phyloP scores from a whole-genome alignment of 331 rosid species.

The Saraca asoca region DNA sequence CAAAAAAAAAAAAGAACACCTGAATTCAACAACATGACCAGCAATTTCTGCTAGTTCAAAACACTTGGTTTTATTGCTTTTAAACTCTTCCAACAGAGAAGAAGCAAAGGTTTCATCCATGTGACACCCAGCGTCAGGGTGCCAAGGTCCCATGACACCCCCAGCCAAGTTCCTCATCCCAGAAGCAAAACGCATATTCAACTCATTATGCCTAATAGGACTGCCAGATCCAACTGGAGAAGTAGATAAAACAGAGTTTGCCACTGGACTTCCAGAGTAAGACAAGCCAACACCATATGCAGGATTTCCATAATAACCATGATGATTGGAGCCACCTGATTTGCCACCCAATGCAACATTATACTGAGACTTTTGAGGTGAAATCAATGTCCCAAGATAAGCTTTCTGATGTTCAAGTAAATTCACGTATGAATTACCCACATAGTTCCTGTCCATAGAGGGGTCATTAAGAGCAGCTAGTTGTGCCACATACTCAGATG shows the following conservation, averaged over 20 bases:
- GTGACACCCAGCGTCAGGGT: constrained; percentile 62
- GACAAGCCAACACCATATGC: constrained; percentile 76
- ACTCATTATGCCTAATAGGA: constrained; percentile 82
- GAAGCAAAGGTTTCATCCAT: constrained; percentile 77
- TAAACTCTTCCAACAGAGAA: constrained; percentile 86
- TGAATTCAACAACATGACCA: constrained; percentile 89
- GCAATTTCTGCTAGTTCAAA: constrained; percentile 88
- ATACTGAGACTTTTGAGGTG: constrained; percentile 92
- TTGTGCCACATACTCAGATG: constrained; percentile 89
- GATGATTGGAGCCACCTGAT: constrained; percentile 72
- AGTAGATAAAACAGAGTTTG: constrained; percentile 63
- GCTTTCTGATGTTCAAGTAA: constrained; percentile 86
- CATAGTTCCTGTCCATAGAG: constrained; percentile 69
- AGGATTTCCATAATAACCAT: constrained; percentile 81
- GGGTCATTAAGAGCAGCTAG: constrained; percentile 75
- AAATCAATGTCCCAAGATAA: constrained; percentile 64
- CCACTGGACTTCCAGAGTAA: constrained; percentile 89
- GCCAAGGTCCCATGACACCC: constrained; percentile 81
- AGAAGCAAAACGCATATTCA: constrained; percentile 73
- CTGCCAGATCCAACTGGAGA: constrained; percentile 92
- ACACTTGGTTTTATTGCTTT: constrained; percentile 82
- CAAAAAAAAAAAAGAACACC: constrained; percentile 41
- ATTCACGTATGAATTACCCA: constrained; percentile 79
- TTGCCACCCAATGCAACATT: constrained; percentile 62
- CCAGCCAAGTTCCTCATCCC: constrained; percentile 82